Evolutionary conservation across 805 yeast genomes (phyloP).

Genomic region (Candida mattraensis): DNA sequence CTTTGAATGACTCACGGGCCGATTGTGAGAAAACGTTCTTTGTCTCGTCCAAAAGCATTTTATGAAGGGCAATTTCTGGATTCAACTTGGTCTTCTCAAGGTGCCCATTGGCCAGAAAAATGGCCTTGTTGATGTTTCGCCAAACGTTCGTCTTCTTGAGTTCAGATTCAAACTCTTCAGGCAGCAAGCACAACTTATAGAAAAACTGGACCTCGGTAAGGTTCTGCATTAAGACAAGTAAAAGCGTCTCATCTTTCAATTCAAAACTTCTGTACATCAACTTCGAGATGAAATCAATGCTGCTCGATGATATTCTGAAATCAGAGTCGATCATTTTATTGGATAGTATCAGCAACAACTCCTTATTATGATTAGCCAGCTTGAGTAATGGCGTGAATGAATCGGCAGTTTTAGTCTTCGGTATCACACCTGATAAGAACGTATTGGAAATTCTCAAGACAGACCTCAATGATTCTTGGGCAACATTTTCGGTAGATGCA

Average conservation of each 20-base stretch:
- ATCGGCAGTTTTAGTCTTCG: constrained; percentile 36
- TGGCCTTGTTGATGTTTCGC: constrained; percentile 24
- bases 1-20: constrained; percentile 41
- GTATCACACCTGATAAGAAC: constrained; percentile 44
- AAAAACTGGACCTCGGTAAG: constrained; percentile 49
- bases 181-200: constrained; percentile 40
- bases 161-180: constrained; percentile 34
- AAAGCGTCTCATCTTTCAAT: constrained; percentile 37
- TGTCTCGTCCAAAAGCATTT: constrained; percentile 40
- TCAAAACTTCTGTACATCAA: constrained; percentile 43
- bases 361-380: constrained; percentile 36
- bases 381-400: constrained; percentile 20
- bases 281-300: constrained; percentile 47
- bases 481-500: constrained; percentile 19
- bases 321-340: constrained; percentile 44
- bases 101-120: constrained; percentile 38
- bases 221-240: constrained; percentile 45
- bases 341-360: constrained; percentile 43
- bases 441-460: constrained; percentile 34
- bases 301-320: constrained; percentile 41
- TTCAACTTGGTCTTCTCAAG: constrained; percentile 38
- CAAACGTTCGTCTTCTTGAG: constrained; percentile 16
- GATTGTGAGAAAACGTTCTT: constrained; percentile 39
- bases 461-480: constrained; percentile 27
- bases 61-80: constrained; percentile 39